Percentiles rank a stretch among this genome's conserved stretches.
These are phyloP conservation scores for Starmerella etchellsii DNA, from an alignment of 805 yeast genomes.

Conservation along the genomic window DNA sequence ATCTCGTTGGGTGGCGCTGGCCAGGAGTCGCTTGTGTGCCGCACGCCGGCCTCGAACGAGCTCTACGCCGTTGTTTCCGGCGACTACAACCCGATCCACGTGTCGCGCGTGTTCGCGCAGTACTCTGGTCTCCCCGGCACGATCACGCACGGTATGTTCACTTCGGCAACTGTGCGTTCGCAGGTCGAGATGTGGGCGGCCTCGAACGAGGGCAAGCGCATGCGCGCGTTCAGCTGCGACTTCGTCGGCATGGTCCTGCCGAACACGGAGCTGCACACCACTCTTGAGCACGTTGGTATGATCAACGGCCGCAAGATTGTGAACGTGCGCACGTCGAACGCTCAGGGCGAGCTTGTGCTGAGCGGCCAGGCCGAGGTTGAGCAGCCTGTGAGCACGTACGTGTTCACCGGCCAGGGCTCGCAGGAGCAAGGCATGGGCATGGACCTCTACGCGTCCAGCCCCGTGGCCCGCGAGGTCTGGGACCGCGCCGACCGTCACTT, in stretches of 20 bases:
- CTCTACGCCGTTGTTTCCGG: constrained; percentile 96
- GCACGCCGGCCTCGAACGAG: constrained; percentile 92
- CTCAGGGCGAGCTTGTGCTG: constrained; percentile 64
- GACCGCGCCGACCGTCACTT: constrained; percentile 94
- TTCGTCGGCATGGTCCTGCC: constrained; percentile 98
- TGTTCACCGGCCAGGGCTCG: constrained; percentile 99
- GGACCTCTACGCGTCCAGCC: constrained; percentile 86
- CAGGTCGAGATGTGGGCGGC: constrained; percentile 98
- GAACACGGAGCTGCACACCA: constrained; percentile 75
- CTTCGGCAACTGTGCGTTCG: constrained; percentile 89
- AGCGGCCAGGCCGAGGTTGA: constrained; percentile 97
- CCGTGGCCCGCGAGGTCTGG: constrained; percentile 92
- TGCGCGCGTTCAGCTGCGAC: constrained; percentile 79
- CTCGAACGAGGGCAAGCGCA: constrained; percentile 88
- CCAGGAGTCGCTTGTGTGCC: constrained; percentile 33
- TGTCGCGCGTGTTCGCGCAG: constrained; percentile 82
- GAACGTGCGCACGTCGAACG: constrained; percentile 78
- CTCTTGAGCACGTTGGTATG: constrained; percentile 94
- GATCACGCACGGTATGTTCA: constrained; percentile 98
- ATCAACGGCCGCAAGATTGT: constrained; percentile 96
- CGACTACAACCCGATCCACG: constrained; percentile 97
- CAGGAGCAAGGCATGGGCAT: constrained; percentile 99
- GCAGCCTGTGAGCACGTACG: constrained; percentile 92
- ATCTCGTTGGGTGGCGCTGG: constrained; percentile 48
- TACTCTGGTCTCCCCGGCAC: constrained; percentile 95